Conservation (phyloP, 2,329 filamentous ascomycete species). For the Cladosporium sp. region DNA sequence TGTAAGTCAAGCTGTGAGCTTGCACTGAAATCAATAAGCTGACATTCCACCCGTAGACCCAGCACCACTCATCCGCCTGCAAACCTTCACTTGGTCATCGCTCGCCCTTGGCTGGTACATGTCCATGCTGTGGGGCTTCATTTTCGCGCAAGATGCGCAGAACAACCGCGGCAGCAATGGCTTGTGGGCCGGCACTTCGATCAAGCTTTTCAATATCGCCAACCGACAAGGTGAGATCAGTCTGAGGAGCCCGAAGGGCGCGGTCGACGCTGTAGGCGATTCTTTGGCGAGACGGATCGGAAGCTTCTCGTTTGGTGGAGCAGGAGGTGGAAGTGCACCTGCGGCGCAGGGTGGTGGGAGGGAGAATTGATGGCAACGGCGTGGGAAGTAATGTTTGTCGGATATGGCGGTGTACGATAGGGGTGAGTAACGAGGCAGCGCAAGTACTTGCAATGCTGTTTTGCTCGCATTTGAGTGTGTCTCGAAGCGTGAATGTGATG, state of each 20-base stretch:
- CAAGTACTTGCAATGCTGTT: too few relatives aligned
- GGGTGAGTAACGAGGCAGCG: background rate
- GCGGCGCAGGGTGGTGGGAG: background rate
- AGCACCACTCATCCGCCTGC: constrained; percentile 51
- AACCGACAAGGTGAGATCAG: constrained; percentile 52
- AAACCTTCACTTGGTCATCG: constrained; percentile 92
- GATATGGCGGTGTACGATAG: background rate
- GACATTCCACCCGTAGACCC: constrained; percentile 64
- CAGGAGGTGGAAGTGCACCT: background rate
- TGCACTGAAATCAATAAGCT: constrained; percentile 44
- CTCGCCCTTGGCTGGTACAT: constrained; percentile 93
- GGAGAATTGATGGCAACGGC: background rate
- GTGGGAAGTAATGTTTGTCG: background rate
- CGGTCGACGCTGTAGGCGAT: constrained; percentile 88
- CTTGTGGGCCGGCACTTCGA: constrained; percentile 86
- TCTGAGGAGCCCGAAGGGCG: constrained; percentile 78
- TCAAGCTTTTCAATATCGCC: constrained; percentile 79
- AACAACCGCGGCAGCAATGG: constrained; percentile 76
- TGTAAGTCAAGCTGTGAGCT: constrained; percentile 39
- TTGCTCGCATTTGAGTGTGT: too few relatives aligned
- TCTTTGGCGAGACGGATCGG: constrained; percentile 85
- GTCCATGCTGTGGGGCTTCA: constrained; percentile 86
- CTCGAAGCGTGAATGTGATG: too few relatives aligned
- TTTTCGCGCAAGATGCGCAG: constrained; percentile 82
- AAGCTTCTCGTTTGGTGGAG: constrained; percentile 65